These are phyloP conservation scores for Rhodotorula toruloides DNA, from an alignment of 768 basidiomycete genomes.

Conservation along the genomic window DNA sequence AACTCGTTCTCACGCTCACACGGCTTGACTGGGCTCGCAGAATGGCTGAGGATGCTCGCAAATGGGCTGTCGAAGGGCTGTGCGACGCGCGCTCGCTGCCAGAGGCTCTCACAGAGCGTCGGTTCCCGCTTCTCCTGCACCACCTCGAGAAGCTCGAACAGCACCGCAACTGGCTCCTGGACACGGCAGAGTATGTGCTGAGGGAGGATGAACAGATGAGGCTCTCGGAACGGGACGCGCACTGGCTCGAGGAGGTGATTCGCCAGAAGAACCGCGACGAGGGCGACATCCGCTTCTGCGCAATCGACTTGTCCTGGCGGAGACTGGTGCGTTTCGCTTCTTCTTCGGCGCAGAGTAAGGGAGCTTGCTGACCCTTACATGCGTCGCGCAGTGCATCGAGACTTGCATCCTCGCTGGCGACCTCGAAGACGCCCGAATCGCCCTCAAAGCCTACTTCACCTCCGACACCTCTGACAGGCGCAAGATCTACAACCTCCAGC, in stretches of 20 bases:
- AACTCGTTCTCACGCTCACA: too few species aligned
- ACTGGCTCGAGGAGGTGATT: neutral
- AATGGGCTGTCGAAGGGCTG: neutral
- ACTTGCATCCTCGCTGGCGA: too few species aligned
- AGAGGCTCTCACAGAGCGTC: neutral
- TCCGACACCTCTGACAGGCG: too few species aligned
- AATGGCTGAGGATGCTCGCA: neutral
- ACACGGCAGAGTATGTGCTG: neutral
- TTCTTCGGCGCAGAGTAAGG: neutral
- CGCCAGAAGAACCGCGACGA: neutral
- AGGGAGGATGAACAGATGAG: neutral
- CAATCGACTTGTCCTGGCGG: conserved; percentile 18
- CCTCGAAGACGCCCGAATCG: too few species aligned
- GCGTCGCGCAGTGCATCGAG: neutral
- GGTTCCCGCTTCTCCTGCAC: neutral
- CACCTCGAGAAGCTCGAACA: neutral
- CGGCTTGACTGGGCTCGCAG: too few species aligned
- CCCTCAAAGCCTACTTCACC: too few species aligned
- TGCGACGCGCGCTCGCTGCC: conserved; percentile 1
- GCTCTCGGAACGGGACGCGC: neutral
- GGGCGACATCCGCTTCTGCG: neutral
- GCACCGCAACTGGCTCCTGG: neutral
- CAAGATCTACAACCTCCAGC: too few species aligned
- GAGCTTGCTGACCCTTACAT: too few species aligned
- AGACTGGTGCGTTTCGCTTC: conserved; percentile 4